Evolutionary conservation across 306 rosid species (phyloP).

Genomic region (Malus sieversii): DNA sequence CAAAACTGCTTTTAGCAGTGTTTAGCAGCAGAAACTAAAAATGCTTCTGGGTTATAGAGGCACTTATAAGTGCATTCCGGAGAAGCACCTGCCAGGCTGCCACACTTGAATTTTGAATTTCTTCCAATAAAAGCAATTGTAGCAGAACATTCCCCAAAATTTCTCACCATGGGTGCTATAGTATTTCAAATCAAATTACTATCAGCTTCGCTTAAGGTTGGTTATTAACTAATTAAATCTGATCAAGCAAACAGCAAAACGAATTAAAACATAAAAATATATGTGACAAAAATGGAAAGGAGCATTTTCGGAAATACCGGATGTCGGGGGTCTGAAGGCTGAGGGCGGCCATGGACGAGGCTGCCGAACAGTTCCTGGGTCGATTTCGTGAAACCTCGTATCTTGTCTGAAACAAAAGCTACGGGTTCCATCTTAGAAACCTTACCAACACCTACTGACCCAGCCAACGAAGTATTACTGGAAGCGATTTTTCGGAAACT

Average conservation of each 20-base stretch:
- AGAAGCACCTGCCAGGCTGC: no score
- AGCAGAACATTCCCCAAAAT: background rate
- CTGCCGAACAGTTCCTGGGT: slow-evolving; percentile 40
- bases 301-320: slow-evolving; percentile 39
- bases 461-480: background rate
- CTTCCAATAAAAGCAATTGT: no score
- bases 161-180: background rate
- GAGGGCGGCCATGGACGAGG: slow-evolving; percentile 32
- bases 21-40: no score
- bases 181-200: background rate
- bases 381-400: slow-evolving; percentile 42
- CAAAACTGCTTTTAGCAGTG: background rate
- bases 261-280: background rate
- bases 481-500: background rate
- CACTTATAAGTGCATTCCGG: no score
- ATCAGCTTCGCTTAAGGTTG: background rate
- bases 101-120: no score
- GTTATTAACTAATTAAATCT: background rate
- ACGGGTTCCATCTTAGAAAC: slow-evolving; percentile 49
- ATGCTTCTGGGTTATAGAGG: no score
- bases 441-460: background rate
- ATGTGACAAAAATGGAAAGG: background rate
- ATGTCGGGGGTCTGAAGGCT: slow-evolving; percentile 34
- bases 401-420: slow-evolving; percentile 30
- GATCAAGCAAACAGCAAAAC: background rate